Base-by-base conservation (phyloP, 805 yeast species). In the Blastobotrys attinorum region DNA sequence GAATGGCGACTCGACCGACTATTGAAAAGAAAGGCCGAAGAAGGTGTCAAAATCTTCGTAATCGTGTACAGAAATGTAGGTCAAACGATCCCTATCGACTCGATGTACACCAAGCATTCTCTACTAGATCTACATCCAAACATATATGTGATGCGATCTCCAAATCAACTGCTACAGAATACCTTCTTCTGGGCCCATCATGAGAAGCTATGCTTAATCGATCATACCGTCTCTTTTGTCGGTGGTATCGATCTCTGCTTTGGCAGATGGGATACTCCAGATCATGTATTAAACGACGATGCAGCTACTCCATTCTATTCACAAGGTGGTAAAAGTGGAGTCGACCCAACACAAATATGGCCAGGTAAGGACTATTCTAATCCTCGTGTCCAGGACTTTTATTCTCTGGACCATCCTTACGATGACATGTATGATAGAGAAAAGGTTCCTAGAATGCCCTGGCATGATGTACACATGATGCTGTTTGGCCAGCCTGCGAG, bases 101-200 rank as follows among this genome's bases (percentile, higher is more conserved):
- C 97, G 1, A 65, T 81, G 45, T 92, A 95, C 79, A 85, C 97
- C 0, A 92, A 92, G 59, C 97, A 92, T 57, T 87, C 97, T 0
- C 71, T 92, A 57, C 70, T 94, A 41, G 87, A 83, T 43, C 67
- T 92, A 34, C 88, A 90, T 62, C 81, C 79, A 21, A 92, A 92
- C 58, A 78, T 92, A 40, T 90, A 85, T 62, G 88, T 90, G 11
- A 75, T 92, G 48, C 76, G 99, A 53, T 89, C 97, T 0, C 99
- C 99, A 3, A 89, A 92, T 54, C 99, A 92, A 61, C 76, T 92
- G 60, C 66, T 86, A 43, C 97, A 92, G 59, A 85, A 86, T 53
- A 90, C 96, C 0, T 83, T 79, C 56, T 94, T 92, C 60, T 92
- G 98, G 98, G 98, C 99, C 0, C 99, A 92, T 66, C 99, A 92